Base-by-base conservation (phyloP, 2,329 filamentous ascomycete species). In the Stachybotrys chlorohalonatus region DNA sequence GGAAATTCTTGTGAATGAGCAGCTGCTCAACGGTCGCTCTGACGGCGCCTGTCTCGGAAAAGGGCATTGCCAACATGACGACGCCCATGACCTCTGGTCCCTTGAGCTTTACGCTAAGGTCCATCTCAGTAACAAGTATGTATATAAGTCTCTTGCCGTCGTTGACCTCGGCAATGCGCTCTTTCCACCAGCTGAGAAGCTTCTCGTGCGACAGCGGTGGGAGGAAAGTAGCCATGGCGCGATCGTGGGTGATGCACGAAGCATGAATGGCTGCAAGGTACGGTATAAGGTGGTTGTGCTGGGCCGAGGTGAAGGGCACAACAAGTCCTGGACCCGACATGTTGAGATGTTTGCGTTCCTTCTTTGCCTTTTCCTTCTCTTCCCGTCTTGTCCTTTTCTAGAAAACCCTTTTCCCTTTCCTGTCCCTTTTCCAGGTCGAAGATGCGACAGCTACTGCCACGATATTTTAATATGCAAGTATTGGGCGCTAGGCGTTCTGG, bases 261-360 rank as follows among this genome's bases (percentile, higher is more conserved):
- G 75, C 77, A 59, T 85, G 83, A 30, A 86, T 73, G 50, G 75
- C 74, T 42, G 81, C 81, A 16, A 86, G 73, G 61, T 81, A 80
- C 15, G 77, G 74, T 30, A 82, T 72, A 24, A 85, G 73, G 61
- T 80, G 75, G 31, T 69, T 63, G 60, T 85, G 79, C 42, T 70
- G 65, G 7, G 63, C 64, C 3, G 73, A 67, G 31, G 71, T 68
- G 66, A 79, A 81, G 59, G 75, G 58, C 52, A 73, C 62, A 32
- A 75, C 71, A 52, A 64, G 66, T 52, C 67, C 67, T n/a, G 67
- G 57, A 15, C 58, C 60, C 42, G 69, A 59, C 66, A 71, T 71
- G 31, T 24, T 24, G 24, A 24, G 24, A 24, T 24, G 24, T 24
- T 24, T 24, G 24, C 16, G 5, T 47, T 6, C 17, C n/a, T 47